These are phyloP conservation scores for Strobilomyces echinocephalus DNA, from an alignment of 768 basidiomycete species.

Conservation along the genomic window DNA sequence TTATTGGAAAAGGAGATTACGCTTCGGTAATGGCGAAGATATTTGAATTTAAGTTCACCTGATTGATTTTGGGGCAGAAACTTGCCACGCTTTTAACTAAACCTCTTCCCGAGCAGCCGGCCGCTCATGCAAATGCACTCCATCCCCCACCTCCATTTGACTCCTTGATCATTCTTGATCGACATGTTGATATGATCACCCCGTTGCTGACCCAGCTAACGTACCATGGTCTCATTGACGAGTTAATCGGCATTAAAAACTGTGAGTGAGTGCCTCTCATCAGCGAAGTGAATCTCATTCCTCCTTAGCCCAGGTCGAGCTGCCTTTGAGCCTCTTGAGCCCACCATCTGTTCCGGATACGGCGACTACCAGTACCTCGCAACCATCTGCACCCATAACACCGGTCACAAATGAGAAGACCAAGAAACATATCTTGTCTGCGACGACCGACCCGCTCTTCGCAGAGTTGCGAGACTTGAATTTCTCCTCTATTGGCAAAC, in stretches of 20 bases:
- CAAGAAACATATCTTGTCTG: conserved; percentile 84
- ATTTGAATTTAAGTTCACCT: background rate
- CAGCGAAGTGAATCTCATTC: background rate
- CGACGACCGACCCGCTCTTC: conserved; percentile 73
- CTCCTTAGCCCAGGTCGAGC: conserved; percentile 65
- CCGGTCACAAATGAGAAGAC: conserved; percentile 71
- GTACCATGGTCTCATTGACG: conserved; percentile 94
- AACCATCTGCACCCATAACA: conserved; percentile 41
- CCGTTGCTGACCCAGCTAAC: conserved; percentile 94
- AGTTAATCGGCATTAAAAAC: conserved; percentile 84
- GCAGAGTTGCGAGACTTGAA: conserved; percentile 85
- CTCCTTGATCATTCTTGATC: conserved; percentile 82
- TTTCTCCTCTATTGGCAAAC: conserved; percentile 83
- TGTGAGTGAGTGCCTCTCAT: conserved; percentile 46
- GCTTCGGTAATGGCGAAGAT: conserved; percentile 51
- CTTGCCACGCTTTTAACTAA: conserved; percentile 68
- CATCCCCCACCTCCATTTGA: conserved; percentile 65
- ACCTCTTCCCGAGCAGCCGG: conserved; percentile 42
- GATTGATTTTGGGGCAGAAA: conserved; percentile 45
- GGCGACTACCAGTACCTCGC: conserved; percentile 36
- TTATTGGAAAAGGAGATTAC: conserved; percentile 89
- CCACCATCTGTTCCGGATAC: conserved; percentile 47
- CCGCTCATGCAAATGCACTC: conserved; percentile 38
- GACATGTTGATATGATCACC: conserved; percentile 91
- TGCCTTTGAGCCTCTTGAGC: conserved; percentile 66